Conservation (phyloP, 129 eudicot genomes). For the Solidago caesia region DNA sequence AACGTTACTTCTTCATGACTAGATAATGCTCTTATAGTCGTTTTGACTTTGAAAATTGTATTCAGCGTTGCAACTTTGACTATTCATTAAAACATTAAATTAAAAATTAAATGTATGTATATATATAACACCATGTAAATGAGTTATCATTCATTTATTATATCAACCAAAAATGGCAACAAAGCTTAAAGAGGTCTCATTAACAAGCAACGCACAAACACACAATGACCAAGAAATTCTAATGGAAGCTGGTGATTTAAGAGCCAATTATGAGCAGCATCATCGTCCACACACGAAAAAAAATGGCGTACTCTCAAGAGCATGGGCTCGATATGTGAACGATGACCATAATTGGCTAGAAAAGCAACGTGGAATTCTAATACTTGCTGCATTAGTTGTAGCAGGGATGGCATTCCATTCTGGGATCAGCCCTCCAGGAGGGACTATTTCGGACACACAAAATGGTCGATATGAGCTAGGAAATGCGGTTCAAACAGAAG, state of each 20-base stretch:
- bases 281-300: neutral
- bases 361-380: slow-evolving; percentile 30
- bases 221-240: neutral
- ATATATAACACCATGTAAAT: too few relatives aligned
- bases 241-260: neutral
- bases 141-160: too few relatives aligned
- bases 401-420: slow-evolving; percentile 22
- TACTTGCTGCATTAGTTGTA: slow-evolving; percentile 24
- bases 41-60: too few relatives aligned
- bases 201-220: neutral
- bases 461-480: slow-evolving; percentile 22
- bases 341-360: slow-evolving; percentile 29
- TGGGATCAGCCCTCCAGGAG: slow-evolving; percentile 31
- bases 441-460: slow-evolving; percentile 10
- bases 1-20: too few relatives aligned
- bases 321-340: slow-evolving; percentile 22
- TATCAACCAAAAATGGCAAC: neutral
- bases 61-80: too few relatives aligned
- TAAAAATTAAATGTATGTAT: too few relatives aligned
- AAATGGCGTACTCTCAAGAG: slow-evolving; percentile 20
- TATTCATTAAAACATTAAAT: too few relatives aligned
- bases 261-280: neutral
- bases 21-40: too few relatives aligned
- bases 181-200: neutral
- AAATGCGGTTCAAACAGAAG: slow-evolving; percentile 29